phyloP scores from a whole-genome alignment of 2,329 filamentous ascomycete genomes.

The Talaromyces rugulosus region DNA sequence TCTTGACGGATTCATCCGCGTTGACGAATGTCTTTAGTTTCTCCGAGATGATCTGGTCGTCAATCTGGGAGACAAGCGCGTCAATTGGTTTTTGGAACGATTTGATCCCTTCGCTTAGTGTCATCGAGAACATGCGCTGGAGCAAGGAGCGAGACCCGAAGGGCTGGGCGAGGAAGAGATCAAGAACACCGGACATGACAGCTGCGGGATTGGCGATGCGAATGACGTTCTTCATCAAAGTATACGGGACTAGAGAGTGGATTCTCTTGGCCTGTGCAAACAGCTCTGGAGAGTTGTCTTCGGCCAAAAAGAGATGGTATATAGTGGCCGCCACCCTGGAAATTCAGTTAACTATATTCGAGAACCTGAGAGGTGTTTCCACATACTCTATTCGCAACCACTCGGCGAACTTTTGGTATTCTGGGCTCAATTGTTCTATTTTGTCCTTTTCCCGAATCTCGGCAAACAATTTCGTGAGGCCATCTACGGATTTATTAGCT shows the following conservation, averaged over 20 bases:
- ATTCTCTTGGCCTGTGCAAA: constrained; percentile 93
- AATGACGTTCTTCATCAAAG: constrained; percentile 92
- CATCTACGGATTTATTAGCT: constrained; percentile 50
- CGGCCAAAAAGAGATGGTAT: constrained; percentile 94
- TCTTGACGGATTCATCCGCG: constrained; percentile 70
- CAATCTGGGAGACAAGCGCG: constrained; percentile 68
- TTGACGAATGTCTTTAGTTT: constrained; percentile 80
- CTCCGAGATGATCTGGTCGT: constrained; percentile 70
- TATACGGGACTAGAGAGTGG: constrained; percentile 90
- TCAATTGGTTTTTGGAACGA: constrained; percentile 86
- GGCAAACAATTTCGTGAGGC: constrained; percentile 84
- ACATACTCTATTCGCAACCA: constrained; percentile 85
- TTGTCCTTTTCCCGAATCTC: constrained; percentile 89
- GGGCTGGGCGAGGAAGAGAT: constrained; percentile 92
- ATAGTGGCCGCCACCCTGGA: constrained; percentile 78
- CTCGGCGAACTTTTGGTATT: constrained; percentile 97
- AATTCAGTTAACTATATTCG: constrained; percentile 4
- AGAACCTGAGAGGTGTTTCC: neutral
- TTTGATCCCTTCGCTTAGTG: constrained; percentile 83
- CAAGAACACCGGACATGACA: constrained; percentile 92
- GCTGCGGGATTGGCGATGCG: constrained; percentile 92
- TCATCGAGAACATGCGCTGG: constrained; percentile 90
- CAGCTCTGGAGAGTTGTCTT: constrained; percentile 95
- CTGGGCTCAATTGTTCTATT: constrained; percentile 82
- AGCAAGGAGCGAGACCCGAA: constrained; percentile 86